These are phyloP conservation scores for Heterobasidion occidentale DNA, from an alignment of 1,284 basidiomycete species.

Conservation along the genomic window DNA sequence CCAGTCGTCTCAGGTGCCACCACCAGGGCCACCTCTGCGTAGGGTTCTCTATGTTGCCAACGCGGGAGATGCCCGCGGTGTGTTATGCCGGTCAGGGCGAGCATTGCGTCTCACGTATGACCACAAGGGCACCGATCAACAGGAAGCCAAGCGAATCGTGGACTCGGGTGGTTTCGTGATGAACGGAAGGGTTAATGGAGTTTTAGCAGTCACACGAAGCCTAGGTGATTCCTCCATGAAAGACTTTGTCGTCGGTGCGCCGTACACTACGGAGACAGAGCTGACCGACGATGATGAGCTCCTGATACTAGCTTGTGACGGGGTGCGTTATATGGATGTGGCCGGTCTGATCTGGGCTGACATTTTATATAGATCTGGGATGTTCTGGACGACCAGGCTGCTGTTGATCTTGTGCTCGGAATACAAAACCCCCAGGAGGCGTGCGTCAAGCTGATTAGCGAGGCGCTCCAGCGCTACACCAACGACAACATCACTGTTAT, in stretches of 20 bases:
- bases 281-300: slow-evolving; percentile 90
- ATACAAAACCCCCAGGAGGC: slow-evolving; percentile 80
- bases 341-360: slow-evolving; percentile 6
- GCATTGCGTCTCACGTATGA: slow-evolving; percentile 96
- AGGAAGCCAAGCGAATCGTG: slow-evolving; percentile 95
- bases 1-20: slow-evolving; percentile 32
- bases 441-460: slow-evolving; percentile 70
- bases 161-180: slow-evolving; percentile 98
- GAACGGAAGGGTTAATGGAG: slow-evolving; percentile 97
- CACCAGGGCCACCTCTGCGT: slow-evolving; percentile 33
- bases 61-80: slow-evolving; percentile 89
- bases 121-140: slow-evolving; percentile 96
- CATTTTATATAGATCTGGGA: slow-evolving; percentile 80
- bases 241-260: slow-evolving; percentile 96
- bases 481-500: slow-evolving; percentile 88
- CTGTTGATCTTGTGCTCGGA: slow-evolving; percentile 78
- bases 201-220: slow-evolving; percentile 93
- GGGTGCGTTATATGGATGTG: slow-evolving; percentile 50
- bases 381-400: slow-evolving; percentile 87
- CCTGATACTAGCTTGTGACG: slow-evolving; percentile 95
- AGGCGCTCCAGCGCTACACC: slow-evolving; percentile 84
- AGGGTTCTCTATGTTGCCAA: slow-evolving; percentile 95
- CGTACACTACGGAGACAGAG: slow-evolving; percentile 96
- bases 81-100: slow-evolving; percentile 83
- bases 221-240: slow-evolving; percentile 99